Evolutionary conservation across 2,329 filamentous ascomycete species (phyloP).

Genomic region (Sporothrix brunneoviolacea): DNA sequence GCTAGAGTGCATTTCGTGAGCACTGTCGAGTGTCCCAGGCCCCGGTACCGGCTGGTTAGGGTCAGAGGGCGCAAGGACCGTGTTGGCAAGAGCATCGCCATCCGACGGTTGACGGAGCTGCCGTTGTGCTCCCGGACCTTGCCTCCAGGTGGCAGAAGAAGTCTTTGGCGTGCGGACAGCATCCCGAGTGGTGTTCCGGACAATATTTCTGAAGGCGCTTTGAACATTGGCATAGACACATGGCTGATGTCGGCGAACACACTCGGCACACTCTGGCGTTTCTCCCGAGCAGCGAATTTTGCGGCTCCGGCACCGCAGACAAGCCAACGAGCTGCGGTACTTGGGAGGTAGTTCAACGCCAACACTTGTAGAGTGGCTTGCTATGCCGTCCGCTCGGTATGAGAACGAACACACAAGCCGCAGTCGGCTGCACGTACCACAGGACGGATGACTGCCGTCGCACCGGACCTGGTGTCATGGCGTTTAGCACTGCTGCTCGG

Average conservation of each 20-base stretch:
- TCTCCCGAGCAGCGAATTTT: conserved; percentile 4
- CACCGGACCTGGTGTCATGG: conserved; percentile 9
- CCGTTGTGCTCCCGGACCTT: too few relatives aligned
- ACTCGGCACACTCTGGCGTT: neutral
- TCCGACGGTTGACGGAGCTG: too few relatives aligned
- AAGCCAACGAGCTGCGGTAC: conserved; percentile 5
- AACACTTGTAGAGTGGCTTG: neutral
- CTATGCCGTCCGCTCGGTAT: neutral
- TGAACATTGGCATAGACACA: neutral
- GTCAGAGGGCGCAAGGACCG: too few relatives aligned
- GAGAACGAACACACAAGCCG: conserved; percentile 2
- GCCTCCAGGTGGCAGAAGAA: too few relatives aligned
- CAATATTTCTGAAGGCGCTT: neutral
- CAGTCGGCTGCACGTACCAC: neutral
- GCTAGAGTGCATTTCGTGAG: too few relatives aligned
- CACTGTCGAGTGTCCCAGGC: too few relatives aligned
- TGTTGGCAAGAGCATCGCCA: too few relatives aligned
- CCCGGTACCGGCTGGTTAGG: too few relatives aligned
- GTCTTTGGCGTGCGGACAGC: too few relatives aligned
- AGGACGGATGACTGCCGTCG: neutral
- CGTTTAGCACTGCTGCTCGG: too few relatives aligned
- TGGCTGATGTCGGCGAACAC: neutral
- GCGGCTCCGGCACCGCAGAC: conserved; percentile 1
- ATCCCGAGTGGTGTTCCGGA: neutral
- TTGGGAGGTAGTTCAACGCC: conserved; percentile 4